Evolutionary conservation across 1,139 yeast genomes (phyloP).

Genomic region (Debaryomyces udenii): DNA sequence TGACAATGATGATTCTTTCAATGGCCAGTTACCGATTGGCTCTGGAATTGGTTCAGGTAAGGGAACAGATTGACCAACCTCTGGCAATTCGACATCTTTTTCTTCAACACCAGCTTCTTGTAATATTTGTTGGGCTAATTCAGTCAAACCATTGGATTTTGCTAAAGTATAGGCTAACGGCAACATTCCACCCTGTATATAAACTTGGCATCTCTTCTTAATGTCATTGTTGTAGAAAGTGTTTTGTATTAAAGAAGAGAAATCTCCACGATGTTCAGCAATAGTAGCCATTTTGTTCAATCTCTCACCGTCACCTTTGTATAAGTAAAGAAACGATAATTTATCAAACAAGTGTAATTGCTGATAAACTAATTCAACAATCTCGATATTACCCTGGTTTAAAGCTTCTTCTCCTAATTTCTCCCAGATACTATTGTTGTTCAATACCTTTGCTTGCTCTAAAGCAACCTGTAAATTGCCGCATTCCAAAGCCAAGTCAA

Average conservation of each 20-base stretch:
- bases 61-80: constrained; percentile 42
- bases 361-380: constrained; percentile 88
- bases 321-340: constrained; percentile 82
- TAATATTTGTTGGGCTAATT: constrained; percentile 70
- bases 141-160: constrained; percentile 79
- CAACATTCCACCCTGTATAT: constrained; percentile 75
- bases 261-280: constrained; percentile 87
- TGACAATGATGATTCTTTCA: constrained; percentile 70
- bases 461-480: constrained; percentile 88
- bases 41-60: constrained; percentile 51
- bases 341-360: constrained; percentile 85
- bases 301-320: constrained; percentile 78
- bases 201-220: constrained; percentile 73
- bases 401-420: constrained; percentile 85
- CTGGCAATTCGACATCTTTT: constrained; percentile 69
- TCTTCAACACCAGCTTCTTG: constrained; percentile 69
- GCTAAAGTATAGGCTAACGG: constrained; percentile 96
- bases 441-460: constrained; percentile 80
- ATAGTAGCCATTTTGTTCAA: constrained; percentile 83
- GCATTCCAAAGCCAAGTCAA: constrained; percentile 93
- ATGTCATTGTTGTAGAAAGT: constrained; percentile 77
- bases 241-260: constrained; percentile 79
- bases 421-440: constrained; percentile 75
- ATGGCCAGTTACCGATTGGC: constrained; percentile 76
- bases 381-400: constrained; percentile 82